These are phyloP conservation scores for Thermothelomyces thermophilus DNA, from an alignment of 2,329 filamentous ascomycete species.

Conservation along the genomic window DNA sequence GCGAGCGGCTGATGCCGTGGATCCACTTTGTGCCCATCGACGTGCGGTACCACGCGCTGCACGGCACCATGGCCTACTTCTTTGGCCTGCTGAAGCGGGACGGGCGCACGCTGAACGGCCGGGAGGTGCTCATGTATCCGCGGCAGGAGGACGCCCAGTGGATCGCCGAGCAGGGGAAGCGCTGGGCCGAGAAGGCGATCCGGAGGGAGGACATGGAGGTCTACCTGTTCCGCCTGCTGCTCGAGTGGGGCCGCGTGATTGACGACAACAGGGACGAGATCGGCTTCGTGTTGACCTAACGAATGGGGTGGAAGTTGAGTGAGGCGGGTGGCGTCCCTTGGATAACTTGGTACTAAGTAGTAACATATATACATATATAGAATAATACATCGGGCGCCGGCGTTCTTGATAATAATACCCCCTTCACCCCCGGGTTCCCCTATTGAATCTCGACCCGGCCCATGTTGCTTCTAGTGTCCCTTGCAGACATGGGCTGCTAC, in stretches of 20 bases:
- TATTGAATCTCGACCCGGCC: neutral
- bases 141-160: conserved; percentile 50
- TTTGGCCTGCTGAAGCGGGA: conserved; percentile 32
- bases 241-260: conserved; percentile 69
- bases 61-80: conserved; percentile 70
- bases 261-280: conserved; percentile 52
- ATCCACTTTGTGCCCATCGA: conserved; percentile 76
- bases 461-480: neutral
- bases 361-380: no score
- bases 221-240: conserved; percentile 68
- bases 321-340: no score
- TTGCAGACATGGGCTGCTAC: conserved; percentile 35
- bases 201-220: conserved; percentile 71
- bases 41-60: conserved; percentile 63
- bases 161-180: conserved; percentile 59
- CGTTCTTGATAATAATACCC: no score
- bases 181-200: conserved; percentile 58
- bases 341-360: no score
- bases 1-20: conserved; percentile 67
- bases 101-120: conserved; percentile 39
- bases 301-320: no score
- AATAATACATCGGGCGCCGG: no score
- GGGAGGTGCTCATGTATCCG: conserved; percentile 40
- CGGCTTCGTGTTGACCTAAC: conserved; percentile 29
- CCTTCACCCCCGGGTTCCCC: no score